These are phyloP conservation scores for Fraxinus xanthoxyloides DNA, from an alignment of 305 asterid genomes.

Conservation along the genomic window DNA sequence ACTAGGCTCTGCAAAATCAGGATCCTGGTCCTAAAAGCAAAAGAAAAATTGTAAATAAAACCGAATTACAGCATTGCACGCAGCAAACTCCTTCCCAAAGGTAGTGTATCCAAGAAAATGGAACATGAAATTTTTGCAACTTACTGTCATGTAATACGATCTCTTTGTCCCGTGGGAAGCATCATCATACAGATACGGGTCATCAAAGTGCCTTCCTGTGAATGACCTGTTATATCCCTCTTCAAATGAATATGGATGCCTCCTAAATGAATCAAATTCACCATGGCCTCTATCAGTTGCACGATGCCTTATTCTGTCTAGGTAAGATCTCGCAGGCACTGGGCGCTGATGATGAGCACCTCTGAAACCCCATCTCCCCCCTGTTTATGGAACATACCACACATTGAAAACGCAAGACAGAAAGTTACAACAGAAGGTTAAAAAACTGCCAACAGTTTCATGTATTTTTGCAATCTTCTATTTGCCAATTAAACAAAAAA, in stretches of 20 bases:
- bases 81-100: background rate
- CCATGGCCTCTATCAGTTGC: constrained; percentile 29
- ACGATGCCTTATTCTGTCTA: constrained; percentile 37
- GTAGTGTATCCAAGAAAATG: background rate
- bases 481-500: background rate
- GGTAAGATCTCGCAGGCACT: constrained; percentile 26
- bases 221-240: constrained; percentile 38
- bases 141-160: constrained; percentile 44
- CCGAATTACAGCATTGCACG: background rate
- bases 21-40: constrained; percentile 37
- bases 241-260: constrained; percentile 37
- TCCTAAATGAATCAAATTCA: constrained; percentile 33
- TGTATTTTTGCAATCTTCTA: background rate
- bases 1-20: constrained; percentile 44
- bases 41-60: constrained; percentile 11
- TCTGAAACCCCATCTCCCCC: constrained; percentile 48
- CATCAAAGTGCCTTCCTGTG: constrained; percentile 45
- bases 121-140: constrained; percentile 13
- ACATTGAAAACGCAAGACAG: background rate
- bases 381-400: constrained; percentile 26
- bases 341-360: constrained; percentile 41
- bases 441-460: background rate
- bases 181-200: constrained; percentile 37
- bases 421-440: background rate
- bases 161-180: constrained; percentile 44